Evolutionary conservation across 352 stramenopile species (phyloP).

Genomic region (Phytophthora pluvialis): DNA sequence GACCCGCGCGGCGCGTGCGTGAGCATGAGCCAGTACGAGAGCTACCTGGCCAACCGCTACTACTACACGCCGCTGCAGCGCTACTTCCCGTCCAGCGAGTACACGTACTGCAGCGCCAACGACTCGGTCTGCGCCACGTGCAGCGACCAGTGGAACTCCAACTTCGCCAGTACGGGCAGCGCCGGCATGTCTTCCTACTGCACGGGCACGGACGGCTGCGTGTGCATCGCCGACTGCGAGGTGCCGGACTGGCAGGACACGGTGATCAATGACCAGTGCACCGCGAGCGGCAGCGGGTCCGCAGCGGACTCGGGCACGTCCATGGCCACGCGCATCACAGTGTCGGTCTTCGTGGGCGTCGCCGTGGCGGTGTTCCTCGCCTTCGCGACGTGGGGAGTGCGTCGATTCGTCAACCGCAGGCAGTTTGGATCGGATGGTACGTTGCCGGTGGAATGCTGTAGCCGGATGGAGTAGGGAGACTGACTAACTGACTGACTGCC

Average conservation of each 20-base stretch:
- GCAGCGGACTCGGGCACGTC: conserved; percentile 13
- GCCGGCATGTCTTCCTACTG: conserved; percentile 35
- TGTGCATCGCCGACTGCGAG: conserved; percentile 54
- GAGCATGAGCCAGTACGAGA: conserved; percentile 40
- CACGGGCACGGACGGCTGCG: conserved; percentile 40
- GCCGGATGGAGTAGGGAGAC: background rate
- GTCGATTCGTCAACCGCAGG: conserved; percentile 16
- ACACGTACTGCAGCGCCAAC: conserved; percentile 47
- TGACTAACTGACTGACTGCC: too few species aligned
- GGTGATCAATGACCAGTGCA: conserved; percentile 39
- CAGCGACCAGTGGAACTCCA: conserved; percentile 36
- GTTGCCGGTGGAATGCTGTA: background rate
- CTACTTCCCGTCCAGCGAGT: conserved; percentile 48
- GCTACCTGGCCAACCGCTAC: conserved; percentile 42
- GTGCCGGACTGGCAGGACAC: conserved; percentile 28
- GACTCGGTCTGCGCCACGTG: conserved; percentile 45
- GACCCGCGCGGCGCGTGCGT: conserved; percentile 45
- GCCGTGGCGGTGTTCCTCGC: conserved; percentile 31
- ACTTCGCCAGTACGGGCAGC: conserved; percentile 35
- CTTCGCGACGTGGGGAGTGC: conserved; percentile 34
- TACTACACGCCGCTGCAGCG: conserved; percentile 56
- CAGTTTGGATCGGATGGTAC: conserved; percentile 17
- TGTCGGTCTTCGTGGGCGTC: conserved; percentile 36
- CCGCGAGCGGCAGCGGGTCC: conserved; percentile 7
- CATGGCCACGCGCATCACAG: conserved; percentile 31